Base-by-base conservation (phyloP, 768 basidiomycete species). In the Mycena leptocephala region DNA sequence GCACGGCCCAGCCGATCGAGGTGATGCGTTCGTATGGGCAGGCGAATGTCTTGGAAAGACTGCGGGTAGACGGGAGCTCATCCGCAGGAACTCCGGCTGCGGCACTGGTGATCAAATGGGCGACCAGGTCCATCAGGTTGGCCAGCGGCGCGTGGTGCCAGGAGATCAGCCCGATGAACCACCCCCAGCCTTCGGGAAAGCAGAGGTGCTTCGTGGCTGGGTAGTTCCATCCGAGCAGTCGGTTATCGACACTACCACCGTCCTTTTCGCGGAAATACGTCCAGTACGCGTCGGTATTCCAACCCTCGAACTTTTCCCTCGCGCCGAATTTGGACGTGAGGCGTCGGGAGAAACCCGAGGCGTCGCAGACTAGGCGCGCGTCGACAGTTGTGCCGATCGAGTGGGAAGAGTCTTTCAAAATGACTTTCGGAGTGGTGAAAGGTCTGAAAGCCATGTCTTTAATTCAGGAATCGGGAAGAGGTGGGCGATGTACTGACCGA, bases 151-250 rank as follows among this genome's bases (percentile, higher is more conserved):
- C 62, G 43, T 14, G 72, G 13, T 73, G 24, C 72, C 72, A 73
- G 24, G 72, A 73, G 26, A 73, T 73, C 11, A 73, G 39, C 20
- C n/a, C 64, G 55, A 73, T 73, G 53, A 73, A 66, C 72, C 72
- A 73, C 1, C 72, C 72, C 72, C 72, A 73, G 53, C 72, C 72
- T 33, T 73, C 72, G 33, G 72, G n/a, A n/a, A n/a, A n/a, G n/a
- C n/a, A n/a, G n/a, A n/a, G n/a, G n/a, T n/a, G n/a, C n/a, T n/a
- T n/a, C n/a, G n/a, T n/a, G n/a, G n/a, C n/a, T n/a, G n/a, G n/a
- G n/a, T n/a, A n/a, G n/a, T n/a, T n/a, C n/a, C n/a, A n/a, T n/a
- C n/a, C n/a, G n/a, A n/a, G n/a, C n/a, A n/a, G n/a, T n/a, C n/a
- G n/a, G n/a, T n/a, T 63, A 5, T 73, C 64, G 28, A 67, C 30